Evolutionary conservation across 225 moss, liverwort and hornwort genomes (phyloP), one percentile per base, ranked within the genome.

Genomic region (Physcomitrellopsis africana): DNA sequence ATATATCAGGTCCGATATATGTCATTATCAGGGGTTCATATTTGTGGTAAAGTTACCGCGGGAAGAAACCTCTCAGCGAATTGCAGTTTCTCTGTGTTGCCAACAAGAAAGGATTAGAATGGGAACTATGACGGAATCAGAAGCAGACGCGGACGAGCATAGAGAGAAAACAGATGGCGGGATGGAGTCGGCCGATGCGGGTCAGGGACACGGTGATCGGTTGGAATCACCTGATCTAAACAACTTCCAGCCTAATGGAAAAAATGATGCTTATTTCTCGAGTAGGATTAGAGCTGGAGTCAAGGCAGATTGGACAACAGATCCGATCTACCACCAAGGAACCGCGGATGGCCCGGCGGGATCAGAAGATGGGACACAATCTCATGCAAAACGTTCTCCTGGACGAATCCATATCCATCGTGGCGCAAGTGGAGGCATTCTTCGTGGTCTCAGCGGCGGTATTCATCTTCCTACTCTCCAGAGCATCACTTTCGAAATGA

Each of bases 401-500:
- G 80, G 76, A 0, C 83, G 76, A 7, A 3, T 57, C 3, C 80
- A 52, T 18, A 19, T 68, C 26, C 76, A 70, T 58, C 70, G 80
- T 12, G 68, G 54, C 0, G 9, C 55, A 18, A 73, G 79, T 22
- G 77, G 76, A 29, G 9, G 3, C 10, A 10, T 41, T 3, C 45
- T 42, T 13, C 67, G 56, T 15, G 58, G 57, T 58, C 46, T 5
- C 14, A 66, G 75, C 8, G 69, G 46, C 43, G 46, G 46, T 14
- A 62, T 60, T 42, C 71, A 57, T 19, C 57, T 77, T 5, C 70
- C 77, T 42, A 57, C 44, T 7, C 26, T 77, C 9, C 45, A 51
- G 6, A 77, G 77, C 70, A 23, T 77, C 45, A 70, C 63, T 8
- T 73, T 73, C n/a, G 45, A 67, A 67, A 24, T 58, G 65, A 66